Evolutionary conservation across 1,284 basidiomycete species (phyloP).

Genomic region (Mycosarcoma mackinlayi): DNA sequence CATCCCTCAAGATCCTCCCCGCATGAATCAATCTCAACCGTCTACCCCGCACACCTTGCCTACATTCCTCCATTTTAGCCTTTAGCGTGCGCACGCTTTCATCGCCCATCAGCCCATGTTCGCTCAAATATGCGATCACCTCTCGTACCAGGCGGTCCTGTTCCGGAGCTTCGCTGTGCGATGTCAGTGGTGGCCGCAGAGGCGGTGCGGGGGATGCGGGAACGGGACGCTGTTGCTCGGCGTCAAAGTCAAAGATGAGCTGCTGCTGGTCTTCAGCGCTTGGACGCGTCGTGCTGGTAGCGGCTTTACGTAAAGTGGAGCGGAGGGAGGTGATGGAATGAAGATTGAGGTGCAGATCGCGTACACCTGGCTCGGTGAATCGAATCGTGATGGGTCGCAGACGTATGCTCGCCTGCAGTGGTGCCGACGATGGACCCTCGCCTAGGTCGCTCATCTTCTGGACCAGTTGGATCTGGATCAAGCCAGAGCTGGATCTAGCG

Average conservation of each 20-base stretch:
- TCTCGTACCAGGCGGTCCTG: neutral
- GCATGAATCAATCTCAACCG: constrained; percentile 51
- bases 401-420: constrained; percentile 11
- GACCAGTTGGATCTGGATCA: no score
- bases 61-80: neutral
- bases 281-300: neutral
- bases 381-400: constrained; percentile 37
- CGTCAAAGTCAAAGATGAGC: constrained; percentile 24
- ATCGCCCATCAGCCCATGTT: constrained; percentile 22
- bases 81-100: constrained; percentile 21
- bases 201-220: neutral
- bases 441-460: no score
- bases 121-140: constrained; percentile 1
- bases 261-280: neutral
- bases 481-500: no score
- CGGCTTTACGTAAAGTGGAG: neutral
- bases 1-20: constrained; percentile 48
- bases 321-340: constrained; percentile 20
- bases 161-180: neutral
- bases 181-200: neutral
- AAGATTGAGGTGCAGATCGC: constrained; percentile 18
- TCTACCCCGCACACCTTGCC: constrained; percentile 4
- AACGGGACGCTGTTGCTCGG: constrained; percentile 3
- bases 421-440: constrained; percentile 3
- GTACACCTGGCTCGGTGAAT: constrained; percentile 44